Percentiles rank a stretch among this genome's conserved stretches.
Conservation (phyloP, 768 basidiomycete genomes). For the Boletales sp. region DNA sequence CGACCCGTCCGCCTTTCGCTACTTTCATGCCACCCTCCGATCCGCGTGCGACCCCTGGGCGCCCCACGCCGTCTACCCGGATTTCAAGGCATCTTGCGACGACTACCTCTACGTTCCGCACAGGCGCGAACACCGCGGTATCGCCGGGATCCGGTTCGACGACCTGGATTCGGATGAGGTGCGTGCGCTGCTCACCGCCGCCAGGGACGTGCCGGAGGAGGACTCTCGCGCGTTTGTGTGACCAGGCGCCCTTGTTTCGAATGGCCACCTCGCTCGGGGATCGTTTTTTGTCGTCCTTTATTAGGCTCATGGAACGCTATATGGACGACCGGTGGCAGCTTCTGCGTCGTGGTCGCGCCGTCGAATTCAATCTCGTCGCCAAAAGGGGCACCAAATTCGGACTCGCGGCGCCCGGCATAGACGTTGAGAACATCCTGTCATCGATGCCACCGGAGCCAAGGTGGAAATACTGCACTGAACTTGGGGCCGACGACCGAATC, state of each 20-base stretch:
- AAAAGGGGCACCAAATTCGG: conserved; percentile 71
- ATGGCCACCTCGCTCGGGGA: conserved; percentile 42
- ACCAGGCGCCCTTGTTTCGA: conserved; percentile 39
- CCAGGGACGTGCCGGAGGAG: not conserved
- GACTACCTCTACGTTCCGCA: conserved; percentile 54
- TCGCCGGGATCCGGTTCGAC: conserved; percentile 60
- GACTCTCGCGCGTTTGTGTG: conserved; percentile 11
- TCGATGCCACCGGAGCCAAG: conserved; percentile 61
- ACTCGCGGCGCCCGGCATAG: conserved; percentile 53
- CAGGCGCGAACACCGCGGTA: conserved; percentile 46
- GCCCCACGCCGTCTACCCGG: conserved; percentile 32
- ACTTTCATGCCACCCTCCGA: conserved; percentile 47
- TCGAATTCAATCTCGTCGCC: conserved; percentile 64
- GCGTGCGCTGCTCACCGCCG: conserved; percentile 20
- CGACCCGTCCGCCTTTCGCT: conserved; percentile 41
- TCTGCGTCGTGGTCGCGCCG: conserved; percentile 47
- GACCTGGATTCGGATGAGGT: conserved; percentile 37
- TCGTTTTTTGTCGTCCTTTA: conserved; percentile 46
- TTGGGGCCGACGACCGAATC: conserved; percentile 52
- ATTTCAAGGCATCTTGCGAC: conserved; percentile 53
- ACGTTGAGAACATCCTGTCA: conserved; percentile 64
- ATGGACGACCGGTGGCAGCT: conserved; percentile 49
- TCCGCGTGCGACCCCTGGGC: conserved; percentile 39
- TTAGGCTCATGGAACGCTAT: conserved; percentile 40
- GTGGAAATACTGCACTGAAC: conserved; percentile 65